Base-by-base conservation (phyloP, 1,284 basidiomycete species). In the Leucoagaricus sp. region DNA sequence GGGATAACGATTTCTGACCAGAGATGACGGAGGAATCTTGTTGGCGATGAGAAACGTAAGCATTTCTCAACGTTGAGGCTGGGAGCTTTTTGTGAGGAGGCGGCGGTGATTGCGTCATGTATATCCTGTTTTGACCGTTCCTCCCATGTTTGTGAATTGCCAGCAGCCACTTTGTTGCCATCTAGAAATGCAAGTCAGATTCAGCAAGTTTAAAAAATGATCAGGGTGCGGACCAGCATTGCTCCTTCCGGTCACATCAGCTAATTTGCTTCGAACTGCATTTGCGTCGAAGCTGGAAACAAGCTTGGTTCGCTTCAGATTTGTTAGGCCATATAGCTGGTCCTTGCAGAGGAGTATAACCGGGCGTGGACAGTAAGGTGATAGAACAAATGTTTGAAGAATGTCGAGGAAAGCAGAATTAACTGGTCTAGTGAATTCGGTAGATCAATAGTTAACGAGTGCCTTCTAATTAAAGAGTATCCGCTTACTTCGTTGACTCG, bases 51-150 rank as follows among this genome's bases (percentile, higher is more conserved):
- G 51, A 82, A 70, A 29, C 79, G 77, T 29, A 90, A 75, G 61
- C 85, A 88, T 25, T 82, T 79, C 41, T 82, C 77, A 38, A 90
- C 73, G 61, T 91, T 86, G 51, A 91, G 73, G 23, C 71, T 75
- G 12, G 86, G 83, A 0, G 81, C 78, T 61, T 86, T 88, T 31
- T 82, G 83, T 21, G 82, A 64, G 21, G 92, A 71, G 2, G 84
- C 82, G 44, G 75, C 71, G 49, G 78, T 82, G 53, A 91, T 77
- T 31, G 80, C 77, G 13, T 77, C 75, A 31, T 75, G 78, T 9
- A 65, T 64, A 42, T 67, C 62, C 38, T 66, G 62, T 26, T 51
- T 51, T 4, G 82, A 74, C 54, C 82, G 78, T 52, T 80, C 74
- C 28, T 75, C 66, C 56, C 51, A 60, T n/a, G 40, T 46, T 25